Conservation (phyloP, 2,329 filamentous ascomycete genomes). For the Trichoderma atrobrunneum region DNA sequence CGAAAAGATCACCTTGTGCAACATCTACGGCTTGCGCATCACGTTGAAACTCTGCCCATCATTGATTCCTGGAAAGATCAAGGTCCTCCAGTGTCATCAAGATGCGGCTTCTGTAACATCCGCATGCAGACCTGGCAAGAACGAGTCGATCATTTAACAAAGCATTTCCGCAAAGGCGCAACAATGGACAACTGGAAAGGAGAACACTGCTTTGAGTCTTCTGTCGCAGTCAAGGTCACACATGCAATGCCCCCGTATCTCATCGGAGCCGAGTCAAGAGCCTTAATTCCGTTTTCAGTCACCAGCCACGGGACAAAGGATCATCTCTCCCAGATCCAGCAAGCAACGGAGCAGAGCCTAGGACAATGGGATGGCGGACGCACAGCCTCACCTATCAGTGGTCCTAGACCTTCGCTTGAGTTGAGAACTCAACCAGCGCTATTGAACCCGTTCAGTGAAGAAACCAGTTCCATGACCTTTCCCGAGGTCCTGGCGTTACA, state of each 20-base stretch:
- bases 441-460: background rate
- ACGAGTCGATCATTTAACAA: background rate
- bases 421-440: background rate
- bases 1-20: background rate
- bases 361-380: background rate
- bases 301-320: background rate
- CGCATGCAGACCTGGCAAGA: background rate
- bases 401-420: background rate
- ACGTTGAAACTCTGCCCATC: background rate
- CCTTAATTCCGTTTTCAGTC: background rate
- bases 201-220: background rate
- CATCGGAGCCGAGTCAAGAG: background rate
- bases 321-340: background rate
- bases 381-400: background rate
- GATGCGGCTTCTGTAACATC: background rate
- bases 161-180: background rate
- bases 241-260: background rate
- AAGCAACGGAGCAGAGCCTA: background rate
- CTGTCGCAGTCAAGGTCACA: background rate
- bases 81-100: background rate
- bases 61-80: background rate
- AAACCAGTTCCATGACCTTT: background rate
- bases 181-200: background rate
- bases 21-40: background rate
- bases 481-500: background rate